These are phyloP conservation scores for Rhizoclosmatium globosum DNA, from an alignment of 192 early-diverging fungal species.

Conservation along the genomic window DNA sequence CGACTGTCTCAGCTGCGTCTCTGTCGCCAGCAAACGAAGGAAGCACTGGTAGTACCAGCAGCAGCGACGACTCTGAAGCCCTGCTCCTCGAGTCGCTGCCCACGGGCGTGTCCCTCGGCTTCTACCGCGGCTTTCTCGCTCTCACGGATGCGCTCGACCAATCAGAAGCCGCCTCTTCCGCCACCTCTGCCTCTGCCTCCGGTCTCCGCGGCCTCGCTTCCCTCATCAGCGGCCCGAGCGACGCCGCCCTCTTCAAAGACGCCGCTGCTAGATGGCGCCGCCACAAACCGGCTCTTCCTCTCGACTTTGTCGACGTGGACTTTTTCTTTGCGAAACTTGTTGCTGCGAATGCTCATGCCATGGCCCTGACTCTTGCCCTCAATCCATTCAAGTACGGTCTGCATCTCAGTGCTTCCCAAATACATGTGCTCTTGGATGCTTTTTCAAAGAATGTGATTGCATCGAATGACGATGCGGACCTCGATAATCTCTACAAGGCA, in stretches of 20 bases:
- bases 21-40: too few relatives aligned
- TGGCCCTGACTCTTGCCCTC: conserved; percentile 14
- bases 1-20: too few relatives aligned
- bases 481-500: conserved; percentile 56
- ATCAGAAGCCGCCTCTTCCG: not conserved
- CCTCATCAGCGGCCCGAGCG: not conserved
- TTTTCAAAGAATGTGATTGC: conserved; percentile 17
- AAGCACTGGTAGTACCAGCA: too few relatives aligned
- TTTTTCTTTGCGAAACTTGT: not conserved
- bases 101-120: conserved; percentile 16
- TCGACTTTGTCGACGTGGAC: conserved; percentile 1
- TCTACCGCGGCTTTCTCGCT: conserved; percentile 8
- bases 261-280: conserved; percentile 21
- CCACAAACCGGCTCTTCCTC: not conserved
- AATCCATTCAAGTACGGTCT: conserved; percentile 30
- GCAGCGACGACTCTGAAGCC: not conserved
- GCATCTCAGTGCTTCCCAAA: not conserved
- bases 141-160: conserved; percentile 3
- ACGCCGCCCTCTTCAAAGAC: conserved; percentile 20
- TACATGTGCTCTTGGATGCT: conserved; percentile 6
- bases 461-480: not conserved
- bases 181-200: not conserved
- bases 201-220: not conserved
- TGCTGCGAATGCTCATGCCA: not conserved
- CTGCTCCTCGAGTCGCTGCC: conserved; percentile 31